Base-by-base conservation (phyloP, 176 grass and related monocot genomes). In the Themeda triandra region DNA sequence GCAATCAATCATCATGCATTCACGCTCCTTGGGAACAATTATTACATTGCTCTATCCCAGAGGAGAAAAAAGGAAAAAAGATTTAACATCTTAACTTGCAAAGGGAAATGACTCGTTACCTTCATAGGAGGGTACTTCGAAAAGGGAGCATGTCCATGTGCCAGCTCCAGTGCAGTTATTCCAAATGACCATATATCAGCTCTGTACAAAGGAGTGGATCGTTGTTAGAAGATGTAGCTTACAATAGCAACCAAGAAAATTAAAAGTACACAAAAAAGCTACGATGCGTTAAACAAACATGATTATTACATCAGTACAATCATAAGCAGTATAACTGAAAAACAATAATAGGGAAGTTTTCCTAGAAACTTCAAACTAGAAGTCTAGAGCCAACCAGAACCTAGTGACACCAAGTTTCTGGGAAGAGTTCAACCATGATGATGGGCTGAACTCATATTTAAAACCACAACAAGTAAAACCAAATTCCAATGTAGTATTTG, bases 111-210 rank as follows among this genome's bases (percentile, higher is more conserved):
- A 51, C 7, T 6, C 1, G 5, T 17, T 68, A 96, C 96, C 87
- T 99, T 99, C 96, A 99, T 99, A 33, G 96, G 96, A 67, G 96
- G 96, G 51, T 99, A 99, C 86, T 99, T 99, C 10, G 96, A 99
- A 85, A 99, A 99, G 12, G 96, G 96, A 88, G 96, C 96, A 87
- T 99, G 93, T 4, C 96, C 97, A 90, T 96, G 96, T 13, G 96
- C 96, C 66, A 99, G 86, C 87, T 99, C 96, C 69, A 99, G 91
- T 27, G 96, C 93, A 64, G 93, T 99, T 86, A 99, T 99, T 82
- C 96, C 96, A 92, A 99, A 99, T 39, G 96, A 99, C 96, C 96
- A 99, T 84, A 99, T 99, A 35, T 96, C 96, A 84, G 96, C 96
- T 91, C 96, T 99, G 93, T 66, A 36, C 6, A 89, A 85, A 78